Base-by-base conservation (phyloP, 495 filamentous ascomycete genomes). In the Xylaria castorea region DNA sequence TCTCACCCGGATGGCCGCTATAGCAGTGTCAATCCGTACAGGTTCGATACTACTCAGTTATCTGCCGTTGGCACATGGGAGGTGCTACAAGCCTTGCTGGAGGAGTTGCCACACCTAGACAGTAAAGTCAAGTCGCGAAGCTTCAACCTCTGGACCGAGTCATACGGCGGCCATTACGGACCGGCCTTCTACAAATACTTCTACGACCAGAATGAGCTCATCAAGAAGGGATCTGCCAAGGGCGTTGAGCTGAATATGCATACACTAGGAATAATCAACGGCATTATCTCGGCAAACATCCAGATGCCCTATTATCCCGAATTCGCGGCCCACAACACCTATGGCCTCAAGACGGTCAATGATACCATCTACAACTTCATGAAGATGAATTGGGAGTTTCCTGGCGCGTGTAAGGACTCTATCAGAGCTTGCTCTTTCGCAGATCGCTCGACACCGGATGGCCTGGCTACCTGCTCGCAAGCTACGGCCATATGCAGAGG, bases 281-380 rank as follows among this genome's bases (percentile, higher is more conserved):
- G 91, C 36, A 93, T 92, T 70, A 85, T 94, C 63, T 91, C 93
- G 75, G 85, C 89, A 46, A 79, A 87, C 22, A 86, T 89, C 8
- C 92, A 95, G 82, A 84, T 82, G 18, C 87, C 89, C 2, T 87
- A 83, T 57, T 95, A 93, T 73, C 87, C 91, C 0, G 80, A 87
- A 20, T 88, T 92, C 72, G 91, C 91, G 6, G 86, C 87, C 66
- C 87, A 89, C 79, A 96, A 96, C 75, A 93, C 92, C 5, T 96
- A 93, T 74, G 89, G 89, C 5, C 87, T 94, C 32, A 75, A 89
- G 66, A 81, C 89, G 0, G 87, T 93, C 75, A 84, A 76, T 74
- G 82, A 76, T 77, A 87, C 78, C 66, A 77, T 77, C 81, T 85
- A 74, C 58, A 76, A 73, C 55, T 81, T 79, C 57, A 83, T 74